Evolutionary conservation across 169 alveolate genomes (phyloP).

Genomic region (Plasmodium chabaudi): DNA sequence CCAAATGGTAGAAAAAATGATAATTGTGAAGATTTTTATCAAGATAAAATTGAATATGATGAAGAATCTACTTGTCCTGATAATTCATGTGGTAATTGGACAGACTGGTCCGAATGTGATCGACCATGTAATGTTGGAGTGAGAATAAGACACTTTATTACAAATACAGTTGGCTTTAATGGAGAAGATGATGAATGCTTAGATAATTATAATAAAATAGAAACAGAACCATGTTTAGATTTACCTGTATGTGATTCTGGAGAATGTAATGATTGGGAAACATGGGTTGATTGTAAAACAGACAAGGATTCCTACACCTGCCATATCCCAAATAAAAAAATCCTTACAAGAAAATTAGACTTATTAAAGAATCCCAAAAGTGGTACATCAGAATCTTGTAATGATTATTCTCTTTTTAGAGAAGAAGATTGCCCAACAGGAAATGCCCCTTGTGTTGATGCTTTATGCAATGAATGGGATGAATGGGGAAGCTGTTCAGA

Average conservation of each 20-base stretch:
- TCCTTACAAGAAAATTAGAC: conserved; percentile 43
- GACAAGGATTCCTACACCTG: conserved; percentile 18
- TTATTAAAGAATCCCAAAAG: conserved; percentile 19
- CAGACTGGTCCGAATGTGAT: conserved; percentile 73
- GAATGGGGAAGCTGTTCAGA: conserved; percentile 73
- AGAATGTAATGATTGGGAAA: conserved; percentile 68
- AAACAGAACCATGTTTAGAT: conserved; percentile 43
- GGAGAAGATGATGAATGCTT: conserved; percentile 40
- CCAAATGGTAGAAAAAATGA: background rate
- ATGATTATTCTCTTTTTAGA: conserved; percentile 41
- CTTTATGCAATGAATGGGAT: conserved; percentile 73
- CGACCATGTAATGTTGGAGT: conserved; percentile 58
- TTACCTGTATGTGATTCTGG: conserved; percentile 46
- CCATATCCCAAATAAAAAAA: conserved; percentile 41
- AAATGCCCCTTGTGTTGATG: conserved; percentile 40
- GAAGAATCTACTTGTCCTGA: conserved; percentile 28
- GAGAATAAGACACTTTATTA: conserved; percentile 45
- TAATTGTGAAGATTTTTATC: conserved; percentile 21
- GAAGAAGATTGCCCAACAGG: conserved; percentile 65
- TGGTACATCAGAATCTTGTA: conserved; percentile 26
- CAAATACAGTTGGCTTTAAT: conserved; percentile 17
- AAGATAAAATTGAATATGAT: conserved; percentile 53
- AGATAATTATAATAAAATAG: conserved; percentile 43
- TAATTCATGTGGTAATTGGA: conserved; percentile 62
- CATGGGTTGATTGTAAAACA: conserved; percentile 45